Evolutionary conservation across 1,284 basidiomycete species (phyloP).

Genomic region (Blastosporella zonata): DNA sequence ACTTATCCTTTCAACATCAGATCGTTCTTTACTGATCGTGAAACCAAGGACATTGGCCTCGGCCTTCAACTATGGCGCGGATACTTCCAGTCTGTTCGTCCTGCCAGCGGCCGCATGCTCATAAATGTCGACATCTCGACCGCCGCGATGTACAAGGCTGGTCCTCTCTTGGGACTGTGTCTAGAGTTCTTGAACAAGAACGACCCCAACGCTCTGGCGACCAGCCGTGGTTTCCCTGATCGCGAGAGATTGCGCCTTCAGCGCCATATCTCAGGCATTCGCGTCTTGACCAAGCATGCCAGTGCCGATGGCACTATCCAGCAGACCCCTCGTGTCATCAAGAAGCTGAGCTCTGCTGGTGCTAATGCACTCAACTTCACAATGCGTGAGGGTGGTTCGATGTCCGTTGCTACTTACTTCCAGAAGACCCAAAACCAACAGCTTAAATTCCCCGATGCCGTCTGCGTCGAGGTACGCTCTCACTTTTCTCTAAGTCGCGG

Average conservation of each 20-base stretch:
- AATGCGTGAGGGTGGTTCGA: constrained; percentile 48
- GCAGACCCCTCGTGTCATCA: constrained; percentile 49
- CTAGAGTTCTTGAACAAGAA: constrained; percentile 49
- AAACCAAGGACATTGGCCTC: constrained; percentile 60
- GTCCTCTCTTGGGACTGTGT: constrained; percentile 48
- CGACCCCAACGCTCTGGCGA: constrained; percentile 41
- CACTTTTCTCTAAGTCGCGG: constrained; percentile 1
- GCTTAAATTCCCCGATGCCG: constrained; percentile 52
- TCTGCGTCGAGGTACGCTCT: constrained; percentile 60
- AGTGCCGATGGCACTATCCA: constrained; percentile 34
- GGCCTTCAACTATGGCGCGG: constrained; percentile 73
- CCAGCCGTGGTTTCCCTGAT: constrained; percentile 47
- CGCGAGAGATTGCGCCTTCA: constrained; percentile 59
- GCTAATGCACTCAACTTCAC: constrained; percentile 52
- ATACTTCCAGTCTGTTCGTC: constrained; percentile 74
- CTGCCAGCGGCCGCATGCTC: constrained; percentile 61
- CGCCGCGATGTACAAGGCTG: constrained; percentile 67
- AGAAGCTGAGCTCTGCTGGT: constrained; percentile 48
- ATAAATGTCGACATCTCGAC: constrained; percentile 80
- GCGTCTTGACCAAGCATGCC: constrained; percentile 42
- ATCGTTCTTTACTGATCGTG: constrained; percentile 70
- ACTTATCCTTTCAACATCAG: constrained; percentile 72
- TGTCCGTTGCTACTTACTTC: constrained; percentile 66
- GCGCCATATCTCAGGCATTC: constrained; percentile 57
- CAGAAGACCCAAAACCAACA: constrained; percentile 43